Base-by-base conservation (phyloP, 305 asterid species). In the Fraxinus sp. region DNA sequence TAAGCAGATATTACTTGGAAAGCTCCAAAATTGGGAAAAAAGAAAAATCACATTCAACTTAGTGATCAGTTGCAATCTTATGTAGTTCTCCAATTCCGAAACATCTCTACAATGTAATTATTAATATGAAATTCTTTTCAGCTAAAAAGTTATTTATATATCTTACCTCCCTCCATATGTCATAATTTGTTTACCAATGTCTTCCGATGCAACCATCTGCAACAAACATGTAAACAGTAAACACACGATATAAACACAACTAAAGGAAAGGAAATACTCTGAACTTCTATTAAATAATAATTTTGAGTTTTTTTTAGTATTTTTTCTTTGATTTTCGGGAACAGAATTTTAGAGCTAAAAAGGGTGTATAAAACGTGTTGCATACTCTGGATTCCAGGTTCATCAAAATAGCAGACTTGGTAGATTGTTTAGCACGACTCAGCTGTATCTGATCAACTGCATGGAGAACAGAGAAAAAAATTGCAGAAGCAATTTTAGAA, bases 381-480 rank as follows among this genome's bases (percentile, higher is more conserved):
- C 93, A 68, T 94, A 92, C 99, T 88, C 98, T 92, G 77, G 98
- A 96, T 91, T 96, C 98, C 18, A 96, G 92, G 88, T 94, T 94
- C 99, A 96, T 96, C 86, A 96, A 91, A 88, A 94, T 96, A 90
- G 97, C 95, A 75, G 97, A 91, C 85, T 87, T 93, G 0, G 98
- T 94, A 2, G 98, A 73, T 87, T 90, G 93, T 84, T 94, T 96
- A 64, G 98, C 99, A 84, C 98, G 97, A 78, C 86, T 85, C 73
- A 96, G 91, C 90, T 96, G 94, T 32, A 84, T 83, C 59, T 83
- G 87, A 80, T 91, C 91, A 85, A 94, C 99, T 96, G 93, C 87
- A 84, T 84, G 74, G 82, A 57, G 14, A 39, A 64, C 73, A 85
- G 64, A 16, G 22, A 33, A 14, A 43, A 81, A 36, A 78, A 37